Percentiles rank a stretch among this genome's conserved stretches.
These are phyloP conservation scores for Cyberlindnera euphorbiae DNA, from an alignment of 805 yeast genomes.

Conservation along the genomic window DNA sequence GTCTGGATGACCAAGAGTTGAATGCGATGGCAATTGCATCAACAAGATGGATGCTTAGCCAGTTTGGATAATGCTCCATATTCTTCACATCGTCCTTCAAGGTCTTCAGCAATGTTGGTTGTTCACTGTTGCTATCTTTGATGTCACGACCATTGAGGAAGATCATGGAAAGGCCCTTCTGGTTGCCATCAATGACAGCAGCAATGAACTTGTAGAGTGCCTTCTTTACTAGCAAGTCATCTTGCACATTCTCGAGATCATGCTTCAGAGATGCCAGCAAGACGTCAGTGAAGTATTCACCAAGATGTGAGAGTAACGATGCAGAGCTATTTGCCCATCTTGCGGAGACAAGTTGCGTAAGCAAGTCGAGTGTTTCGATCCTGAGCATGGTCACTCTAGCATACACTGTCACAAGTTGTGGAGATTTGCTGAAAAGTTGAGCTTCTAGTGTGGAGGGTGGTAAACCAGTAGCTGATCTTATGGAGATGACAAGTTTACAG, in stretches of 20 bases:
- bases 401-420: conserved; percentile 55
- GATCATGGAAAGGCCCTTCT: conserved; percentile 71
- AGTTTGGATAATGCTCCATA: conserved; percentile 51
- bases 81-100: conserved; percentile 51
- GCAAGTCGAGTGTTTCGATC: conserved; percentile 45
- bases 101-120: conserved; percentile 45
- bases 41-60: conserved; percentile 60
- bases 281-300: conserved; percentile 54
- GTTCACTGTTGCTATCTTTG: conserved; percentile 13
- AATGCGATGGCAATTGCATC: conserved; percentile 72
- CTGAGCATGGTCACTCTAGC: conserved; percentile 45
- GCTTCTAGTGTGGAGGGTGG: conserved; percentile 64
- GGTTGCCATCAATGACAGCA: conserved; percentile 63
- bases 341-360: conserved; percentile 53
- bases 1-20: conserved; percentile 70
- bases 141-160: conserved; percentile 53
- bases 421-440: conserved; percentile 49
- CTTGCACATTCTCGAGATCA: conserved; percentile 56
- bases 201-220: conserved; percentile 60
- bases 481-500: conserved; percentile 49
- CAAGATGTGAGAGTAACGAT: conserved; percentile 77
- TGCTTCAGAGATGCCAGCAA: conserved; percentile 55
- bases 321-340: conserved; percentile 61
- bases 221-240: conserved; percentile 47
- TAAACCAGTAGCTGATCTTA: conserved; percentile 45